These are phyloP conservation scores for Eucalyptus cloeziana DNA, from an alignment of 345 rosid genomes.

Conservation along the genomic window DNA sequence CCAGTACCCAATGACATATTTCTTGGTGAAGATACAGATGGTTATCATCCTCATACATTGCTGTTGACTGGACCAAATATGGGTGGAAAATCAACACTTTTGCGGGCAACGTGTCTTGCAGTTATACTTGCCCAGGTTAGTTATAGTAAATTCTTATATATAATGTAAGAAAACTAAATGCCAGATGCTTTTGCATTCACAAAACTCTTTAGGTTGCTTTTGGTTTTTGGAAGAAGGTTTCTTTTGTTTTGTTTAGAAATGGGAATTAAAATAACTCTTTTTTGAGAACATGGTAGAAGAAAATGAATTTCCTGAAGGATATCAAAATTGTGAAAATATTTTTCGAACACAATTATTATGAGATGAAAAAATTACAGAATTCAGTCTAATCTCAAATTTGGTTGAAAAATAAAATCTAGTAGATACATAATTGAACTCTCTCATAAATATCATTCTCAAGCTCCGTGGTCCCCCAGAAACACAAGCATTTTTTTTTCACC, in stretches of 20 bases:
- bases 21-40: conserved; percentile 52
- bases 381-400: not conserved
- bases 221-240: not conserved
- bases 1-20: conserved; percentile 77
- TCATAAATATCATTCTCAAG: not conserved
- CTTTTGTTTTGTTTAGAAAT: not conserved
- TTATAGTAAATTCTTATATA: not conserved
- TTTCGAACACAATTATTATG: not conserved
- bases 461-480: not conserved
- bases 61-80: conserved; percentile 93
- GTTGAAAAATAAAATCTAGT: not conserved
- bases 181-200: not conserved
- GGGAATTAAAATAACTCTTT: not conserved
- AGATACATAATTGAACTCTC: not conserved
- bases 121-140: conserved; percentile 84
- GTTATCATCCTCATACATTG: conserved; percentile 41
- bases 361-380: not conserved
- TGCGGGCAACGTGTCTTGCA: conserved; percentile 85
- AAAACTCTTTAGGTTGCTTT: not conserved
- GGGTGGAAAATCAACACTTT: conserved; percentile 97
- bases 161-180: not conserved
- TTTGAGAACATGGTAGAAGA: not conserved
- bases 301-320: not conserved
- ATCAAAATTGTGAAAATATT: not conserved
- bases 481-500: not conserved